phyloP scores from a whole-genome alignment of 2,329 filamentous ascomycete genomes.

The Ophiostoma himal-ulmi region DNA sequence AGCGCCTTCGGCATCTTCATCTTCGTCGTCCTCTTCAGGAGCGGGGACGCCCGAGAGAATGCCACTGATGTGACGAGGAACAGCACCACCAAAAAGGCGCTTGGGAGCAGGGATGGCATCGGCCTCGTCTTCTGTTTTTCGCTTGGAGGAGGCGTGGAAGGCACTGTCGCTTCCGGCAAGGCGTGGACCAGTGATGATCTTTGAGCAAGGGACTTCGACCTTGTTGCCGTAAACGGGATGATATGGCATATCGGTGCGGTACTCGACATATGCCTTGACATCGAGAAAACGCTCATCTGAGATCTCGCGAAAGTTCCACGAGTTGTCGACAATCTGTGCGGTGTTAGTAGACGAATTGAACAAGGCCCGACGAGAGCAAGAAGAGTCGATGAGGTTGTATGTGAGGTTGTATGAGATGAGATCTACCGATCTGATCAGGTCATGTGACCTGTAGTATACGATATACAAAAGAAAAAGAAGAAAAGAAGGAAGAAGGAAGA shows the following conservation, averaged over 20 bases:
- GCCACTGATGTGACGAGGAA: constrained; percentile 39
- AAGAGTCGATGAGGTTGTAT: background rate
- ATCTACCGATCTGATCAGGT: background rate
- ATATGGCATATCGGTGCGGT: constrained; percentile 23
- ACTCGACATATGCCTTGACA: constrained; percentile 27
- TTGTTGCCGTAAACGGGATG: constrained; percentile 30
- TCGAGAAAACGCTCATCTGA: constrained; percentile 24
- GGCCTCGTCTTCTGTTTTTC: constrained; percentile 46
- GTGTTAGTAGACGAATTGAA: background rate
- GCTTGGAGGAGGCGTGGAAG: constrained; percentile 36
- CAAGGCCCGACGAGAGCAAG: too few species aligned
- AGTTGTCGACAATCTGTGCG: constrained; percentile 24
- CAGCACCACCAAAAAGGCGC: constrained; percentile 34
- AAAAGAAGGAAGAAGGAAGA: background rate
- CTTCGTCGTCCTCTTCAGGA: constrained; percentile 27
- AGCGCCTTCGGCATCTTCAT: constrained; percentile 24
- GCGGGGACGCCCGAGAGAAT: constrained; percentile 34
- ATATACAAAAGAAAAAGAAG: background rate
- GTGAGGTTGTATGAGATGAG: background rate
- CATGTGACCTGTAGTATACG: background rate
- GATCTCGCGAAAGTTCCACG: constrained; percentile 26
- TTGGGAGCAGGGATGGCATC: constrained; percentile 48
- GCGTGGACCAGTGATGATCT: constrained; percentile 25
- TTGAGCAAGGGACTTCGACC: constrained; percentile 33
- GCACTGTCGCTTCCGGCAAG: constrained; percentile 10